A percentile compares a stretch with the other conserved stretches of the same genome.
phyloP scores from a whole-genome alignment of 1,139 yeast species.

The Williopsis jadinii region DNA sequence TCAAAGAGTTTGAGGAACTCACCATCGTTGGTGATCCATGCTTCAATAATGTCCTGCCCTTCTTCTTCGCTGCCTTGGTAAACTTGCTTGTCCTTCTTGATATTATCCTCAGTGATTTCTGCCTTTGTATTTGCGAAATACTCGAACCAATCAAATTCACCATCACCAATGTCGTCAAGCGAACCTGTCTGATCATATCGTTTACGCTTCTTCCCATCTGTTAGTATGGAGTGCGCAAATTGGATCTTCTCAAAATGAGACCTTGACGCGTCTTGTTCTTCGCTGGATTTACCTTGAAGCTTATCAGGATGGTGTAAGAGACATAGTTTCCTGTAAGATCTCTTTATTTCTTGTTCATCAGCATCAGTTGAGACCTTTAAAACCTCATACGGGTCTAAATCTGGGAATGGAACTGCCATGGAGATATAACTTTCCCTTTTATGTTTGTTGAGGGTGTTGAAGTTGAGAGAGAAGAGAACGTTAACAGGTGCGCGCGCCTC shows the following conservation, averaged over 20 bases:
- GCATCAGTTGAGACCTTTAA: constrained; percentile 37
- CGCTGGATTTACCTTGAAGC: constrained; percentile 34
- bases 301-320: constrained; percentile 79
- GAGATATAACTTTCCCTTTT: not conserved
- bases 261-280: constrained; percentile 30
- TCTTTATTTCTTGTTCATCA: constrained; percentile 52
- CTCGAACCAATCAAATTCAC: constrained; percentile 50
- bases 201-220: constrained; percentile 49
- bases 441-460: too few relatives aligned
- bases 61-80: constrained; percentile 71
- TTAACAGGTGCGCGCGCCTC: too few relatives aligned
- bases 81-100: constrained; percentile 57
- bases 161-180: constrained; percentile 41
- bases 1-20: constrained; percentile 67
- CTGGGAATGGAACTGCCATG: constrained; percentile 39
- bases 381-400: constrained; percentile 61
- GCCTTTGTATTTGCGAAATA: constrained; percentile 49
- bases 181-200: constrained; percentile 67
- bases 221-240: constrained; percentile 65
- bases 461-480: too few relatives aligned
- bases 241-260: constrained; percentile 62
- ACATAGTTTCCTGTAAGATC: constrained; percentile 66
- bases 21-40: constrained; percentile 58
- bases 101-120: constrained; percentile 67
- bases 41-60: constrained; percentile 50